Base-by-base conservation (phyloP, 768 basidiomycete species). In the Sporobolomyces roseus region DNA sequence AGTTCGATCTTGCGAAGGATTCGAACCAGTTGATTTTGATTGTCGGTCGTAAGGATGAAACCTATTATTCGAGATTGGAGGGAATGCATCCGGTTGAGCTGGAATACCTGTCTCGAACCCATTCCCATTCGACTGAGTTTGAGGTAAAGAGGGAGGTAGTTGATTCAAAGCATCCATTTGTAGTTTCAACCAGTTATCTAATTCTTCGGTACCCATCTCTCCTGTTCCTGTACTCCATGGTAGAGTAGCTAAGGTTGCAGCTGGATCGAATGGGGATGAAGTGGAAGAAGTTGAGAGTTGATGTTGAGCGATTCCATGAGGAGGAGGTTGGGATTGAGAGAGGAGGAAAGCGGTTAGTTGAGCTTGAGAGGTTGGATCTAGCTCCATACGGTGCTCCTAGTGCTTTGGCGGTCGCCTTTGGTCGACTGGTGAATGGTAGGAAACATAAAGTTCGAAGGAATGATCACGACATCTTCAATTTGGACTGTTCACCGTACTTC, bases 11-110 rank as follows among this genome's bases (percentile, higher is more conserved):
- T 46, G 10, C 21, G n/a, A n/a, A 23, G 45, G 45, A 6, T 46
- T 46, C 45, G 45, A 33, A 30, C n/a, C n/a, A n/a, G 58, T 3
- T 9, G 59, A 27, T 9, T 5, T 4, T 33, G 36, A n/a, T 58
- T 50, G 64, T 32, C 55, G 63, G 32, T 65, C 58, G 52, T 69
- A 69, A 9, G 68, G 68, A 30, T 69, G 68, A n/a, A 64, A 69
- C 4, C 63, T 32, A 6, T 62, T 52, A 4, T 3, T 27, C 0
- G 68, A 69, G 25, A 69, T 60, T 25, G 68, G 68, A 10, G 68
- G 68, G 27, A 69, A 69, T 9, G 68, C 68, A 32, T 69, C 58
- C 32, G 58, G 58, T 38, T 60, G 58, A 25, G 58, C 58, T 4
- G 58, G 58, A 21, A 21, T n/a, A n/a, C 58, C 21, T 29, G 58